Evolutionary conservation across 129 eudicot species (phyloP).

Genomic region (Heracleum sosnowskyi): DNA sequence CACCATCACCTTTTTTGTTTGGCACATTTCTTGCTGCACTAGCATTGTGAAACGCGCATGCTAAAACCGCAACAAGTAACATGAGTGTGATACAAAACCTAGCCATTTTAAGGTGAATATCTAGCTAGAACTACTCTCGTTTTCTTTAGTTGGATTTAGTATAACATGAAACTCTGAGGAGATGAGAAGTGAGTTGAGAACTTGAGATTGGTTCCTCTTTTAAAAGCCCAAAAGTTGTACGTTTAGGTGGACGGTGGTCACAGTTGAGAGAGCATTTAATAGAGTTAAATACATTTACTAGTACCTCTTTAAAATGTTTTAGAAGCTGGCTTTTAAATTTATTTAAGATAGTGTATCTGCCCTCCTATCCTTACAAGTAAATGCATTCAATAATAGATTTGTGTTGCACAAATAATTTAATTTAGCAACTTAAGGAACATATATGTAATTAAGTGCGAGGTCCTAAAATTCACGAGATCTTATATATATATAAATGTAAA

Average conservation of each 20-base stretch:
- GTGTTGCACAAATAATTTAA: not conserved
- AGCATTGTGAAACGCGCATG: not conserved
- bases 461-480: too few species aligned
- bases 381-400: not conserved
- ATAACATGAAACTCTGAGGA: not conserved
- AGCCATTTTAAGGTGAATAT: not conserved
- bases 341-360: not conserved
- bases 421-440: not conserved
- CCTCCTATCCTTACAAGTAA: not conserved
- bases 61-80: not conserved
- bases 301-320: not conserved
- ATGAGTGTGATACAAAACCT: not conserved
- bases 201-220: not conserved
- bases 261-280: not conserved
- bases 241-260: not conserved
- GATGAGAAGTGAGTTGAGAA: slow-evolving; percentile 1
- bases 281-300: not conserved
- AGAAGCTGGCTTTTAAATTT: not conserved
- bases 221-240: not conserved
- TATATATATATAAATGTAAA: too few species aligned
- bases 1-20: not conserved
- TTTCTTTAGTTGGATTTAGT: not conserved
- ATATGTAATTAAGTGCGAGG: too few species aligned
- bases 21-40: not conserved
- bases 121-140: not conserved